Conservation (phyloP, 163 green algal genomes). For the Coccomyxa subellipsoidea region DNA sequence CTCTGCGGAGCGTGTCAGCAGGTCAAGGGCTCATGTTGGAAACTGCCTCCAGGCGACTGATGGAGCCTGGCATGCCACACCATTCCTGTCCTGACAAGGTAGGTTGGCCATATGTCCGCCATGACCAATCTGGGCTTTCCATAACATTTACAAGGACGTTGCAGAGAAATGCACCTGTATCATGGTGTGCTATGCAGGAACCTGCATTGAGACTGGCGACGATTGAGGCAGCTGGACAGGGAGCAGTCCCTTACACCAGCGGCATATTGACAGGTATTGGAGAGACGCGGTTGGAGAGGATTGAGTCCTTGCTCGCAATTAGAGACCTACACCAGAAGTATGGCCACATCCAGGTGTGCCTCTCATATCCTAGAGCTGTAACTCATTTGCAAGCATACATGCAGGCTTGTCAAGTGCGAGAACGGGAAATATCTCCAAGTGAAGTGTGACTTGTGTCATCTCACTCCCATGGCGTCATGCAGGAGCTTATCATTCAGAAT, state of each 20-base stretch:
- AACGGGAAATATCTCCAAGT: too few relatives aligned
- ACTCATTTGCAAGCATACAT: too few relatives aligned
- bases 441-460: too few relatives aligned
- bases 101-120: too few relatives aligned
- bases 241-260: slow-evolving; percentile 71
- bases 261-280: slow-evolving; percentile 83
- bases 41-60: slow-evolving; percentile 36
- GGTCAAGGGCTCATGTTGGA: slow-evolving; percentile 89
- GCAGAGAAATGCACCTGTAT: too few relatives aligned
- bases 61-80: slow-evolving; percentile 63
- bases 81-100: slow-evolving; percentile 76
- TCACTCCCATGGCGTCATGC: too few relatives aligned
- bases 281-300: slow-evolving; percentile 61
- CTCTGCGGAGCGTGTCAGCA: slow-evolving; percentile 57
- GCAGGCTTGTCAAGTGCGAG: too few relatives aligned
- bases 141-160: too few relatives aligned
- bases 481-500: slow-evolving; percentile 87
- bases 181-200: slow-evolving; percentile 19
- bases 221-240: slow-evolving; percentile 62
- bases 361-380: background rate
- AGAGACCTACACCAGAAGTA: slow-evolving; percentile 41
- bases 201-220: slow-evolving; percentile 51
- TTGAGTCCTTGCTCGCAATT: slow-evolving; percentile 62
- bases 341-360: slow-evolving; percentile 62
- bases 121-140: too few relatives aligned